Evolutionary conservation across 345 rosid genomes (phyloP).

Genomic region (Linum trigynum): DNA sequence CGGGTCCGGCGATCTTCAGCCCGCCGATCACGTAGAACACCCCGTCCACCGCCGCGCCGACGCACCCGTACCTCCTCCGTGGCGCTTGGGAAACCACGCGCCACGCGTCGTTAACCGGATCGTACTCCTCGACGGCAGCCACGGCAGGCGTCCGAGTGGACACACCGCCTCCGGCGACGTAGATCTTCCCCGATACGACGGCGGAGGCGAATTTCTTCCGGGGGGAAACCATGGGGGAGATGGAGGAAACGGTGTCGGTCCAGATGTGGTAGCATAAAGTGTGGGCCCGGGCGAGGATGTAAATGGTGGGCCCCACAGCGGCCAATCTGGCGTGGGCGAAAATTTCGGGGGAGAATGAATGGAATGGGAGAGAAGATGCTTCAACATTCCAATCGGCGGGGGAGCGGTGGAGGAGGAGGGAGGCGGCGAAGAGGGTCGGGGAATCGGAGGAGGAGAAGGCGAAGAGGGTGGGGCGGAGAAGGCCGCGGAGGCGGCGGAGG

Average conservation of each 20-base stretch:
- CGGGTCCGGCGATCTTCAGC: slow-evolving; percentile 46
- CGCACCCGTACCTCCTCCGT: slow-evolving; percentile 66
- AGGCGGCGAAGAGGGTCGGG: slow-evolving; percentile 35
- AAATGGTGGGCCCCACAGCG: slow-evolving; percentile 61
- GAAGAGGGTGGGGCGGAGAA: slow-evolving; percentile 46
- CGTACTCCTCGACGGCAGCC: slow-evolving; percentile 73
- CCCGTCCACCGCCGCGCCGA: slow-evolving; percentile 68
- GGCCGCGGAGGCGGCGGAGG: slow-evolving; percentile 51
- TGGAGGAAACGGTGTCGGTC: slow-evolving; percentile 31
- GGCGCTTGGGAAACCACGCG: slow-evolving; percentile 46
- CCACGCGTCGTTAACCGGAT: slow-evolving; percentile 59
- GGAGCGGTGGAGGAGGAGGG: slow-evolving; percentile 24
- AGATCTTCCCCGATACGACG: slow-evolving; percentile 48
- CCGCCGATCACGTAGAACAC: slow-evolving; percentile 86
- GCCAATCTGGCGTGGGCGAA: slow-evolving; percentile 46
- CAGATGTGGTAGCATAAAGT: slow-evolving; percentile 58
- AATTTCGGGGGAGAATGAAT: slow-evolving; percentile 15
- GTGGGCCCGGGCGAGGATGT: slow-evolving; percentile 39
- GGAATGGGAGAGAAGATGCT: slow-evolving; percentile 17
- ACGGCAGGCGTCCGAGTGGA: slow-evolving; percentile 15
- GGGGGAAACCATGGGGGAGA: slow-evolving; percentile 45
- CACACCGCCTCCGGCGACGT: slow-evolving; percentile 62
- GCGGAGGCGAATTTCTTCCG: slow-evolving; percentile 75
- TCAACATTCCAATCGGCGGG: slow-evolving; percentile 27
- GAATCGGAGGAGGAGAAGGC: slow-evolving; percentile 44